Percentiles rank a stretch among this genome's conserved stretches.
phyloP scores from a whole-genome alignment of 2,329 filamentous ascomycete genomes.

The Ceratocystis alfenasii region DNA sequence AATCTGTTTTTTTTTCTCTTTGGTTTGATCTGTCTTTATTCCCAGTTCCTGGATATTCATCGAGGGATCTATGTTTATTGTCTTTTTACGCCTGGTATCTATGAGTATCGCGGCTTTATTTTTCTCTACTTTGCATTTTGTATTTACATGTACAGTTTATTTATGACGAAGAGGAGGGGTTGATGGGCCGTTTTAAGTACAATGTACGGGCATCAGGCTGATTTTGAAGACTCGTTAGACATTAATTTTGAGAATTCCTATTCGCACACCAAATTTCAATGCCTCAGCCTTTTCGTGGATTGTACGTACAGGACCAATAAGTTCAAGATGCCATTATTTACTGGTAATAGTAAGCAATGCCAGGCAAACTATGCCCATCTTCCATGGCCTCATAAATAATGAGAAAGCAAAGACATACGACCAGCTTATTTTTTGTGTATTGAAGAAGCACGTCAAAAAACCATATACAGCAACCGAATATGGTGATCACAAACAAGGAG shows the following conservation, averaged over 20 bases:
- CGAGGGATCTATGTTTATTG: neutral
- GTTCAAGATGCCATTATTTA: no score
- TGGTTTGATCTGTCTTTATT: neutral
- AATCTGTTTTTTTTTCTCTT: neutral
- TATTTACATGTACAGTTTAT: neutral
- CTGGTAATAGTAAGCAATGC: no score
- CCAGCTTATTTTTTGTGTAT: no score
- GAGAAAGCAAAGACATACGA: no score
- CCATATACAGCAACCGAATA: no score
- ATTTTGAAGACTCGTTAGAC: neutral
- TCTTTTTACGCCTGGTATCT: slow-evolving; percentile 2
- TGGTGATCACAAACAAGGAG: no score
- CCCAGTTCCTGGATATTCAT: neutral
- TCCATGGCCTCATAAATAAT: no score
- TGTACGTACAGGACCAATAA: no score
- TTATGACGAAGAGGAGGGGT: neutral
- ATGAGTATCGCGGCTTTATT: neutral
- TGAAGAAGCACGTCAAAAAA: no score
- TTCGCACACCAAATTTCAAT: no score
- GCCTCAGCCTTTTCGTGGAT: no score
- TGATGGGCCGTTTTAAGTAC: neutral
- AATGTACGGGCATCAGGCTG: neutral
- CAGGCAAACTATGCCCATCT: no score
- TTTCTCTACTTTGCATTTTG: neutral
- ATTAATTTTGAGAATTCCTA: neutral